These are phyloP conservation scores for Elaeis guineensis DNA, from an alignment of 176 grass and related monocot species.

Conservation along the genomic window DNA sequence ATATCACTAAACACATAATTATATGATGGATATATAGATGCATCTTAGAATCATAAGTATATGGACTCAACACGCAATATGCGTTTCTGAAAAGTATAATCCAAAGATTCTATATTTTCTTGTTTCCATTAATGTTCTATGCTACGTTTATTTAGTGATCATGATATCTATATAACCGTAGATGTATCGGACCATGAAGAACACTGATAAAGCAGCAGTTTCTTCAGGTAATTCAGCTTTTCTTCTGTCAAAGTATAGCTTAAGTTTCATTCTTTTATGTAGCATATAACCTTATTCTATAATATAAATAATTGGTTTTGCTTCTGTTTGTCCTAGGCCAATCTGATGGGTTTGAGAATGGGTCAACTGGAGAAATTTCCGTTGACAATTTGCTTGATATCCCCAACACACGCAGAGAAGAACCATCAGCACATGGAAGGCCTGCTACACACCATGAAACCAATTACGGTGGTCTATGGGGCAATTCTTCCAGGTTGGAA, in stretches of 20 bases:
- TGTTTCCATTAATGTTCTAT: too few species aligned
- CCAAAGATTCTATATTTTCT: too few species aligned
- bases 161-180: constrained; percentile 1
- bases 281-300: not conserved
- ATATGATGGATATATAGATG: too few species aligned
- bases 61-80: too few species aligned
- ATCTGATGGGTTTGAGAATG: constrained; percentile 50
- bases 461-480: constrained; percentile 22
- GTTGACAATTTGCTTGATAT: constrained; percentile 35
- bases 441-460: constrained; percentile 6
- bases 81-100: too few species aligned
- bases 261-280: not conserved
- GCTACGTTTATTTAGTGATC: too few species aligned
- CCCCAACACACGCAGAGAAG: not conserved
- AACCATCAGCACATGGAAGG: constrained; percentile 6
- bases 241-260: too few species aligned
- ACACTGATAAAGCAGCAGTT: constrained; percentile 35
- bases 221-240: constrained; percentile 33
- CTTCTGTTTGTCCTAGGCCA: constrained; percentile 12
- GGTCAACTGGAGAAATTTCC: constrained; percentile 34
- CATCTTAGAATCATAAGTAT: too few species aligned
- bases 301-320: not conserved
- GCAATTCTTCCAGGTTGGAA: constrained; percentile 51
- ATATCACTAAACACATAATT: too few species aligned
- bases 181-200: constrained; percentile 80